Evolutionary conservation across 352 stramenopile species (phyloP), one percentile per base, ranked within the genome.

Genomic region (Phytophthora podocarpi): DNA sequence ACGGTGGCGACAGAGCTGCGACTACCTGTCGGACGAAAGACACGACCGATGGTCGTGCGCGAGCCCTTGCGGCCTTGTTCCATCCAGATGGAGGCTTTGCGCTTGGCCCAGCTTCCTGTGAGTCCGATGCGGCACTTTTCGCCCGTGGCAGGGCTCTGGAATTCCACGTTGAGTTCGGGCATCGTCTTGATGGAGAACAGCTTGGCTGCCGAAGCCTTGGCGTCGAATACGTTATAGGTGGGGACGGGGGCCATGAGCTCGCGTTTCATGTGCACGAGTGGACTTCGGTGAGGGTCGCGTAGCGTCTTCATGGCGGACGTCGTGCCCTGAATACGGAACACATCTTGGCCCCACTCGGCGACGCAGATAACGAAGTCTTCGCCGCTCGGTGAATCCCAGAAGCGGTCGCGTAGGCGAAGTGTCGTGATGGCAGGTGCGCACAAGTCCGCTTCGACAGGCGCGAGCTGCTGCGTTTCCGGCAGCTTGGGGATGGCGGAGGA

Each of bases 201-300:
- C 30, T 70, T 67, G 37, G 64, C 26, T 18, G 64, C 64, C 18
- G 64, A 68, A 9, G 48, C 27, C 26, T 72, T 73, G 32, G 67
- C 72, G 32, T 69, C 51, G 32, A 65, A 78, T 0, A 76, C 68
- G 55, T 76, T 80, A 46, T 73, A 78, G 1, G 67, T 77, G 24
- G 72, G 67, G n/a, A 65, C 60, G 20, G 60, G 58, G 32, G 57
- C 59, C 53, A 75, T 68, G 20, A 73, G 53, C 27, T 77, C 67
- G 43, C 68, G 72, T 47, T 75, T 74, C 41, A 80, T 72, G 55
- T 80, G 72, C 39, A 71, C 72, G 16, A 80, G 50, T 26, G 72
- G 67, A 34, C 49, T 49, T 11, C 68, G 52, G 28, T 62, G 49
- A 2, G 49, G 48, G 20, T 68, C 64, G 2, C 64, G 60, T 23